Base-by-base conservation (phyloP, 345 rosid species). In the Viola odorata region DNA sequence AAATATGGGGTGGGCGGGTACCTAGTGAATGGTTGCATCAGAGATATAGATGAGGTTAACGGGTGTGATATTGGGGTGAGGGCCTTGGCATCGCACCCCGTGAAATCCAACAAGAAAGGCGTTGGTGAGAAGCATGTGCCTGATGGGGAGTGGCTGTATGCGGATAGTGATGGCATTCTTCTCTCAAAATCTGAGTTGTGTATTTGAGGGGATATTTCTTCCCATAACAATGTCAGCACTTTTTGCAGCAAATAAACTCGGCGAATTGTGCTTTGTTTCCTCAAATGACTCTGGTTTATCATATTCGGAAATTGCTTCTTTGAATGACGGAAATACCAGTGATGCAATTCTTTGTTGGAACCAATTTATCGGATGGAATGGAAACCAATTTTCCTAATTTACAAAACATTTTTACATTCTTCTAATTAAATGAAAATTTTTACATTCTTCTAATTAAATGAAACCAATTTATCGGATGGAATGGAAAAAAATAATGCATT, bases 121-220 rank as follows among this genome's bases (percentile, higher is more conserved):
- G 67, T 76, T 36, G 96, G 98, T 11, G 96, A 89, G 57, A 89
- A 77, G 77, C 81, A 82, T 65, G 82, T 79, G 15, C 67, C 79
- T 0, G 86, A 89, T 5, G 91, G 94, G 16, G 96, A 92, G 60
- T 89, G 96, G 96, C 56, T 92, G 65, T 89, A 84, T 69, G 96
- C 90, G 50, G 96, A 92, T 61, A 82, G 82, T 15, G 98, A 92
- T 68, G 96, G 96, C 48, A 41, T 85, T 71, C 78, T 92, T 36
- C 74, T 87, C 64, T 87, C 94, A 36, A 81, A 71, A 66, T 55
- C 69, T 1, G 94, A 89, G 72, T 74, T 87, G 8, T 77, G 89
- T 14, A 61, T 80, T 41, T 85, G 75, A 82, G n/a, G n/a, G n/a
- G n/a, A n/a, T n/a, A 56, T 12, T 56, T 9, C 12, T 36, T 37